These are phyloP conservation scores for Acrodontium crateriforme DNA, from an alignment of 2,329 filamentous ascomycete genomes.

Conservation along the genomic window DNA sequence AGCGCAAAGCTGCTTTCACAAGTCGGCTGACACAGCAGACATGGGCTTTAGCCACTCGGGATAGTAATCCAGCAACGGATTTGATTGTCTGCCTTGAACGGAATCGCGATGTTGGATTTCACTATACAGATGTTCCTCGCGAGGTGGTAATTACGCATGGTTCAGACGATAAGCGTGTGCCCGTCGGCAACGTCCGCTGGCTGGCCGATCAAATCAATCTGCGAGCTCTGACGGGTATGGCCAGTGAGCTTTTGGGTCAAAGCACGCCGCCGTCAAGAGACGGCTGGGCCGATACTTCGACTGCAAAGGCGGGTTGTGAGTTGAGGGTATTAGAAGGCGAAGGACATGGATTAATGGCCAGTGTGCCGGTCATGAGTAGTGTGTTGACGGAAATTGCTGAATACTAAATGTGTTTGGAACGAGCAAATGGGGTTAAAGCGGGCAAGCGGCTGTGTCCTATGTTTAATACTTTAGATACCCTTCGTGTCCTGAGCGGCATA, in stretches of 20 bases:
- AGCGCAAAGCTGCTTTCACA: slow-evolving; percentile 66
- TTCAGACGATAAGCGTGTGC: slow-evolving; percentile 76
- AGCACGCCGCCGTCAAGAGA: slow-evolving; percentile 6
- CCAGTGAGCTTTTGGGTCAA: slow-evolving; percentile 2
- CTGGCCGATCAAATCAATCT: slow-evolving; percentile 74
- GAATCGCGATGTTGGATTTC: slow-evolving; percentile 81
- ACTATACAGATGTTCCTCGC: slow-evolving; percentile 89
- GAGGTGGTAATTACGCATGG: slow-evolving; percentile 91
- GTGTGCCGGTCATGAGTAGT: slow-evolving; percentile 78
- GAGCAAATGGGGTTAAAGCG: no score
- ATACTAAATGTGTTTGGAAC: slow-evolving; percentile 75
- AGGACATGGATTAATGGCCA: slow-evolving; percentile 92
- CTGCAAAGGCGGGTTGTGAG: slow-evolving; percentile 52
- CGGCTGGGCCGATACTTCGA: slow-evolving; percentile 2
- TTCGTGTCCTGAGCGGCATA: no score
- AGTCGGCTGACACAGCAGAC: slow-evolving; percentile 79
- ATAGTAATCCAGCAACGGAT: slow-evolving; percentile 88
- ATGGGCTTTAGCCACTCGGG: slow-evolving; percentile 82
- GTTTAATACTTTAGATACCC: no score
- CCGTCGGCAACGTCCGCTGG: slow-evolving; percentile 91
- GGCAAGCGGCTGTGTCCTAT: no score
- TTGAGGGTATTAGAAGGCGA: slow-evolving; percentile 82
- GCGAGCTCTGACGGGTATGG: slow-evolving; percentile 6
- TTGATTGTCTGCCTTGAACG: slow-evolving; percentile 85
- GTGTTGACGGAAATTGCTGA: slow-evolving; percentile 89